Evolutionary conservation across 2,329 filamentous ascomycete genomes (phyloP), one percentile per base, ranked within the genome.

Genomic region (Zymoseptoria crescenta): DNA sequence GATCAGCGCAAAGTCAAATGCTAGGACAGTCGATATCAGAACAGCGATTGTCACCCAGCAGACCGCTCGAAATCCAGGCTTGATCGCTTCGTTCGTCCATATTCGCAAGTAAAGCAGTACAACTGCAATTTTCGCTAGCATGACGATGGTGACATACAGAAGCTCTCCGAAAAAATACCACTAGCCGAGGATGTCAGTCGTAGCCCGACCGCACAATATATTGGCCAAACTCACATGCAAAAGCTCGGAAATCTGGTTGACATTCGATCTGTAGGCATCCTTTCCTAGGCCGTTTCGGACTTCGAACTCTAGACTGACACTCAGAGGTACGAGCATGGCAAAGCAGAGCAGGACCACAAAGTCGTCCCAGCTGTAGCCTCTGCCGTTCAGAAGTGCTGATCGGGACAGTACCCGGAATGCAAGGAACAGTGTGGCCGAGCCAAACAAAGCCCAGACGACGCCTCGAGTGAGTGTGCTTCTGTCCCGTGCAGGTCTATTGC

Each of bases 101-200:
- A 65, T 62, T 4, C 61, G 63, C 30, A 65, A 53, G 54, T 65
- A 64, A 1, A 63, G 55, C 21, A 65, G 50, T 20, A 63, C 57
- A 3, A 63, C 57, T 3, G 63, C 63, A 20, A 65, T 57, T 45
- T 65, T 65, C 6, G 63, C 58, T 7, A 57, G 55, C 53, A 65
- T 64, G 27, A 65, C 60, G 29, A 61, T 50, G 8, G 57, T 57
- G 30, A 61, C 60, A 58, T 64, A 65, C 10, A 65, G 48, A 30
- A 65, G 59, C 51, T 63, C 63, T 16, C 59, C 60, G 27, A 63
- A 49, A 35, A 61, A 65, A 5, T 61, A 56, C 63, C 63, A 65
- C 51, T 60, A 30, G 8, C 7, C 24, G 13, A n/a, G 48, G 13
- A 10, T 8, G 52, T 49, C 28, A 19, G 24, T 53, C 52, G 29